Evolutionary conservation across 352 stramenopile species (phyloP), one percentile per base, ranked within the genome.

Genomic region (Phytophthora crassamura): DNA sequence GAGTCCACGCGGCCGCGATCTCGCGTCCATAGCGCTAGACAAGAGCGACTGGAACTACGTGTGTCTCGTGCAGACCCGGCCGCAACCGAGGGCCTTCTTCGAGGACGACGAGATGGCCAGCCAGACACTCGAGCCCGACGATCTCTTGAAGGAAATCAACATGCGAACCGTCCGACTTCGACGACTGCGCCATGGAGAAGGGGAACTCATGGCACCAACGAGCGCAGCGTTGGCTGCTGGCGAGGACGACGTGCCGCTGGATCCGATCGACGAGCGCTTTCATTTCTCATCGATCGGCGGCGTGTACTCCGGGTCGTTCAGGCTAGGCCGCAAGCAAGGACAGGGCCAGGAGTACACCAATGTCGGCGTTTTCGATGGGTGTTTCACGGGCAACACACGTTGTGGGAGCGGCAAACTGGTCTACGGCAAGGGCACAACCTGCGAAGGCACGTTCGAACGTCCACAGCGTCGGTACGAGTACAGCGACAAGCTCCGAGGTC

Each of bases 21-120:
- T 92, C 12, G 67, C 57, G 7, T 73, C 72, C 0, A 51, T 90
- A 4, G 83, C 81, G 4, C 69, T 92, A n/a, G 58, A 59, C 5
- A 91, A 91, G 56, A 67, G 50, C 38, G 78, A 91, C 65, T 91
- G 82, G 82, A 88, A 80, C 20, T 86, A 86, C 30, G 59, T 91
- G 4, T 84, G 82, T 32, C 64, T 91, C 0, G 73, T 88, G 33
- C 72, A 83, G 42, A 89, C 81, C 11, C 72, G 81, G 8, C 83
- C 83, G 1, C 34, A 77, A 46, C 81, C 83, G 0, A 67, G 59
- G 20, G 81, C 78, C 15, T 90, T 87, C 32, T 59, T 85, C 2
- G 77, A 90, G 41, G 83, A 84, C n/a, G 77, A 88, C 15, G 62
- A 91, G 38, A 47, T 84, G 6, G 60, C 77, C n/a, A 74, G 78